A percentile compares a stretch with the other conserved stretches of the same genome.
These are phyloP conservation scores for Kodamaea hsintzibuensis DNA, from an alignment of 805 yeast species.

Conservation along the genomic window DNA sequence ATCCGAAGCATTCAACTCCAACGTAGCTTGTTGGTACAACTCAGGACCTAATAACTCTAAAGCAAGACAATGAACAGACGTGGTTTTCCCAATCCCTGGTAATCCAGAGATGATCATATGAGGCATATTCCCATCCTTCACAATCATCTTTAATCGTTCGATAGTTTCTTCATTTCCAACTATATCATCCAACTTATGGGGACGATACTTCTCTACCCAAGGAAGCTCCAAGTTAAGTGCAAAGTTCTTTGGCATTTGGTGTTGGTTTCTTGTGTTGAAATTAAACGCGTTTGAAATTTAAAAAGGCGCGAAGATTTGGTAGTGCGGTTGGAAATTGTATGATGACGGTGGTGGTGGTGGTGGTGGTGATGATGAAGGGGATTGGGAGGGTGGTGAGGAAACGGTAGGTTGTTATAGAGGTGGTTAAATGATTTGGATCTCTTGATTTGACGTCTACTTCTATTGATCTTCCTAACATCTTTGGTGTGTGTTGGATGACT, in stretches of 20 bases:
- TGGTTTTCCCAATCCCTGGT: constrained; percentile 98
- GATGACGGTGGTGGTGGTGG: too few relatives aligned
- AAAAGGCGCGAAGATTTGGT: too few relatives aligned
- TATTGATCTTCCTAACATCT: too few relatives aligned
- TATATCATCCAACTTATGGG: constrained; percentile 72
- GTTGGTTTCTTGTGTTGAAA: not conserved
- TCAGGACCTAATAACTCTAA: constrained; percentile 72
- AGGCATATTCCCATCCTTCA: constrained; percentile 94
- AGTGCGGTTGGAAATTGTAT: not conserved
- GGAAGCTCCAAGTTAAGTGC: constrained; percentile 36
- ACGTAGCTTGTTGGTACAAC: constrained; percentile 73
- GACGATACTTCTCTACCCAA: constrained; percentile 94
- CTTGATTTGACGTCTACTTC: too few relatives aligned
- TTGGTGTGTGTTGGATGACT: too few relatives aligned
- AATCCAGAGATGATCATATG: constrained; percentile 93
- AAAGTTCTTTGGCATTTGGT: constrained; percentile 9
- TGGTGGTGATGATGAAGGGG: too few relatives aligned
- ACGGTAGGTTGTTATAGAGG: too few relatives aligned
- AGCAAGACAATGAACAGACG: constrained; percentile 89
- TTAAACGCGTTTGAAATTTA: constrained; percentile 4
- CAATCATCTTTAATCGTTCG: constrained; percentile 78
- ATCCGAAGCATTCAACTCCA: constrained; percentile 94
- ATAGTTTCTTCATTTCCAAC: constrained; percentile 94
- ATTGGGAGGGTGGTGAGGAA: too few relatives aligned
- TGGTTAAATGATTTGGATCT: too few relatives aligned